Evolutionary conservation across 2,329 filamentous ascomycete genomes (phyloP), one percentile per base, ranked within the genome.

Genomic region (Trichothecium sympodiale): DNA sequence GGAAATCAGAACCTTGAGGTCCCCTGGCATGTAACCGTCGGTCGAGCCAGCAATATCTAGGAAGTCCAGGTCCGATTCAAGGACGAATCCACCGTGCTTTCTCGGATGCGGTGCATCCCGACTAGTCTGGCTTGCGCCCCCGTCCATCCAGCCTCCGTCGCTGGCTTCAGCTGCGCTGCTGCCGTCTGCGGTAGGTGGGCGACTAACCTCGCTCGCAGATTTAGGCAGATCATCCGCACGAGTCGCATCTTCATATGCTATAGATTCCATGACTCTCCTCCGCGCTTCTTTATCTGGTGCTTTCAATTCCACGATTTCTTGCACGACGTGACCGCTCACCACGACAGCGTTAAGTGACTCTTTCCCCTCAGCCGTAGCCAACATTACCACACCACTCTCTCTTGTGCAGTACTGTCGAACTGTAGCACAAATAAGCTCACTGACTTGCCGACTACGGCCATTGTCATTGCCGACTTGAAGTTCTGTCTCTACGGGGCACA

Each of bases 1-100:
- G 9, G 85, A 80, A 14, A 94, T 83, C 9, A 98, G 74, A 3
- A 95, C 70, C 13, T 82, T 78, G 27, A 98, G 68, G 55, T 98
- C 91, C 4, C 88, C 91, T 1, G 91, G 89, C 88, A 96, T 95
- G 54, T 96, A 98, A 1, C 91, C 91, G 52, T 98, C 91, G 0
- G 89, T 96, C 46, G 89, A 81, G 2, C 91, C 88, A 14, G 93
- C 87, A 38, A 98, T 71, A 43, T 96, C 89, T 8, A 96, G 74
- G 39, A 96, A 84, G 54, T 98, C 91, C 8, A 98, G 74, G 33
- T 82, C 74, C 0, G 75, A 62, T 39, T 87, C 82, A 5, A 94
- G 63, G 2, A 80, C 60, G 48, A 94, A 91, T 0, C 80, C 82
- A 36, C 74, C 71, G 4, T 62, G 55, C 33, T 55, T 58, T 9